A percentile compares a stretch with the other conserved stretches of the same genome.
phyloP scores from a whole-genome alignment of 225 moss, liverwort and hornwort species.

The Thuidium tamariscinum region DNA sequence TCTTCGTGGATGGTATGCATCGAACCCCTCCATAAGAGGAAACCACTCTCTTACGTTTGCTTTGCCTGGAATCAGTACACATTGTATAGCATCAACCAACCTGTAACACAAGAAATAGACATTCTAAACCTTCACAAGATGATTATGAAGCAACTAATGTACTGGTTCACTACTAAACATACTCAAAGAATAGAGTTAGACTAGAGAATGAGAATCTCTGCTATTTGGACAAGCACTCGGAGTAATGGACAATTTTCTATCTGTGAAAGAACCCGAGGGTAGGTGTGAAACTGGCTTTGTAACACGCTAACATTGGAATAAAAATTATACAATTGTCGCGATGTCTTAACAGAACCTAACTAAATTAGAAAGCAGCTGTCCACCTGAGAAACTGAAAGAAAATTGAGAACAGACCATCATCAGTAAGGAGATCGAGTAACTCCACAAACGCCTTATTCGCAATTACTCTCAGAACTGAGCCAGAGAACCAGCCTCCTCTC shows the following conservation, averaged over 20 bases:
- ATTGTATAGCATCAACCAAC: background rate
- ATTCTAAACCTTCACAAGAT: background rate
- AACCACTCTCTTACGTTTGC: constrained; percentile 74
- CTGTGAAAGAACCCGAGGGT: background rate
- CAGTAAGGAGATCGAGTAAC: constrained; percentile 41
- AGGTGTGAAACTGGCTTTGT: background rate
- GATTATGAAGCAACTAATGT: background rate
- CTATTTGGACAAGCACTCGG: background rate
- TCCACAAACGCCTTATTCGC: constrained; percentile 38
- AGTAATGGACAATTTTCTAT: background rate
- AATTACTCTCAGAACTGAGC: constrained; percentile 17
- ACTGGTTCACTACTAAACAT: background rate
- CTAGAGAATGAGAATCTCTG: background rate
- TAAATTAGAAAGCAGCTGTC: background rate
- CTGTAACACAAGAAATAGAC: background rate
- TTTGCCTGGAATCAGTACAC: constrained; percentile 20
- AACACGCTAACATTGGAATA: background rate
- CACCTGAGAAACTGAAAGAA: background rate
- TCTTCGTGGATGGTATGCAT: constrained; percentile 19
- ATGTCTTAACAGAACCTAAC: background rate
- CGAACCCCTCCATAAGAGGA: constrained; percentile 41
- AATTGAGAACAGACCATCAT: constrained; percentile 33
- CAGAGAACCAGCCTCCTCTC: constrained; percentile 57
- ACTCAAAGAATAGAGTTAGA: background rate
- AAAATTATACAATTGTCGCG: background rate